Percentiles rank a stretch among this genome's conserved stretches.
These are phyloP conservation scores for Cercospora zeae-maydis DNA, from an alignment of 2,329 filamentous ascomycete species.

Conservation along the genomic window DNA sequence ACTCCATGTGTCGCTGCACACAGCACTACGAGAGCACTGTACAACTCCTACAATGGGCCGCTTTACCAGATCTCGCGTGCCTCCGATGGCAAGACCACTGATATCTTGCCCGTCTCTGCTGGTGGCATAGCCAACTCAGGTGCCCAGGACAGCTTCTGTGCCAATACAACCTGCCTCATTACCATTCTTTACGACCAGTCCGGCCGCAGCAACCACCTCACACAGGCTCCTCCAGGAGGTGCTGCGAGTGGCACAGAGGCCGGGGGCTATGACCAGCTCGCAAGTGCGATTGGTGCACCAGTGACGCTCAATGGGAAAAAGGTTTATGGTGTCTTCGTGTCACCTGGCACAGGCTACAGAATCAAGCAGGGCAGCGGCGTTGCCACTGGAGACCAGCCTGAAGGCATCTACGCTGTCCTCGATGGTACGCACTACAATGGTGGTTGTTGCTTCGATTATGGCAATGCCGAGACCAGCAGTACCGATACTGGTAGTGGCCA, in stretches of 20 bases:
- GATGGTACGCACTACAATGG: conserved; percentile 60
- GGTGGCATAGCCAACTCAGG: conserved; percentile 62
- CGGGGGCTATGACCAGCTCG: conserved; percentile 58
- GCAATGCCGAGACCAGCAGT: conserved; percentile 43
- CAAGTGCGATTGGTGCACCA: conserved; percentile 58
- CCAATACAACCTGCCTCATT: conserved; percentile 60
- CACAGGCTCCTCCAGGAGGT: conserved; percentile 55
- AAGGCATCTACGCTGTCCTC: conserved; percentile 60
- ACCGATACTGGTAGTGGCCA: conserved; percentile 56
- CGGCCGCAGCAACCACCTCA: conserved; percentile 59
- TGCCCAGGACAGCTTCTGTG: conserved; percentile 58
- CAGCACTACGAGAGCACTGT: conserved; percentile 62
- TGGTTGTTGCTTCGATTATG: conserved; percentile 51
- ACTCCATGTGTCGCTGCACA: conserved; percentile 64
- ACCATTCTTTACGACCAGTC: conserved; percentile 63
- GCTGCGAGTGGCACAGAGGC: conserved; percentile 55
- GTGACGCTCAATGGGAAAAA: conserved; percentile 57
- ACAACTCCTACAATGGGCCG: conserved; percentile 50
- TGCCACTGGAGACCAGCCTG: conserved; percentile 53
- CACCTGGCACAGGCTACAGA: conserved; percentile 61
- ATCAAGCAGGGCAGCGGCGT: conserved; percentile 54
- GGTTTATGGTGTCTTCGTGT: conserved; percentile 61
- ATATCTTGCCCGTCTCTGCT: conserved; percentile 52
- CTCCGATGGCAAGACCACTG: conserved; percentile 49
- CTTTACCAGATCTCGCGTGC: conserved; percentile 60